Base-by-base conservation (phyloP, 768 basidiomycete species). In the Panellus pusillus region DNA sequence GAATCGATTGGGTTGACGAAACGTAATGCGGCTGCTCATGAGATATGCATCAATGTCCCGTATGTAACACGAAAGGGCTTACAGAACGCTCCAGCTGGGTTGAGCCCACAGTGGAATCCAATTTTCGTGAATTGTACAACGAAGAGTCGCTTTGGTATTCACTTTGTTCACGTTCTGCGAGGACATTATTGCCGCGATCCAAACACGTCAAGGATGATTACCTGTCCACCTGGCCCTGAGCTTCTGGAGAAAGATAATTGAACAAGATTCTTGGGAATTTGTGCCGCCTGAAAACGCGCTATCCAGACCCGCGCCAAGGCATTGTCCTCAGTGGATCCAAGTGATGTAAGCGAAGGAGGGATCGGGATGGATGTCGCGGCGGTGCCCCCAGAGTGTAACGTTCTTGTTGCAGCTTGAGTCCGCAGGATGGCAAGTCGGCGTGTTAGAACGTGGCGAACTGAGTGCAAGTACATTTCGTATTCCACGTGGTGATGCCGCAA, bases 191-290 rank as follows among this genome's bases (percentile, higher is more conserved):
- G 20, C 39, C 27, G 36, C 35, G 17, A 9, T 28, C 24, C 35
- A 49, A 29, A 32, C n/a, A 15, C 45, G 18, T 19, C 38, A 44
- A 19, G 37, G 8, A 41, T 14, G 17, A 28, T 36, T 44, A 89
- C 90, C 79, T 91, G 90, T 14, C 91, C 91, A 32, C 91, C 91
- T 6, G 91, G 91, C 19, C 91, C 91, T 4, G 90, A 91, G 61
- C 90, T 92, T 46, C 89, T 75, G 6, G 89, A 81, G 62, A 89
- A 93, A 0, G 80, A 74, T 20, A 92, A 58, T 38, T 86, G 79
- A 0, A 90, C 87, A 17, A 43, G n/a, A 31, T 69, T 68, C 56
- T 71, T 81, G 0, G 82, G 82, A 35, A 88, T 78, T 3, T 66
- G 61, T 9, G 63, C 61, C 8, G 60, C 53, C 41, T 72, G 74